These are phyloP conservation scores for Cyclotella atomus DNA, from an alignment of 108 stramenopile species.

Conservation along the genomic window DNA sequence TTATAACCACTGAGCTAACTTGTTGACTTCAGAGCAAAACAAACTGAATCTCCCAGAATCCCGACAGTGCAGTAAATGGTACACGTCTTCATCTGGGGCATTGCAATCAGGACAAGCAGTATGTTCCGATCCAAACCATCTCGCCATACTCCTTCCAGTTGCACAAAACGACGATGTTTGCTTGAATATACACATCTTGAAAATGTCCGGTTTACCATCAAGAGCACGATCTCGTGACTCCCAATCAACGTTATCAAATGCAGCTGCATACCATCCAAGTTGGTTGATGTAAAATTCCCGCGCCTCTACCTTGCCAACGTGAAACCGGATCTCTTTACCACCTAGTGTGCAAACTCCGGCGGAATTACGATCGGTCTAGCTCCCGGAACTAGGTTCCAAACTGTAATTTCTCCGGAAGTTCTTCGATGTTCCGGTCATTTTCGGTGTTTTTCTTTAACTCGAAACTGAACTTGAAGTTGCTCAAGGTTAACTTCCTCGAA, in stretches of 20 bases:
- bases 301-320: background rate
- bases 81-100: background rate
- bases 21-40: too few species aligned
- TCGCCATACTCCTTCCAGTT: background rate
- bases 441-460: too few species aligned
- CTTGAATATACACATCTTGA: background rate
- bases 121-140: background rate
- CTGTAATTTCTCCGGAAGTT: too few species aligned
- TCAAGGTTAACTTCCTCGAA: too few species aligned
- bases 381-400: too few species aligned
- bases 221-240: background rate
- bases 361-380: too few species aligned
- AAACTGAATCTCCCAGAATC: too few species aligned
- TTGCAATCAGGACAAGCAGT: background rate
- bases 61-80: too few species aligned
- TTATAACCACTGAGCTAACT: too few species aligned
- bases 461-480: too few species aligned
- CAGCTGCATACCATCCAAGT: background rate
- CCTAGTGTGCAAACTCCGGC: too few species aligned
- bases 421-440: too few species aligned
- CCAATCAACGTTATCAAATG: background rate
- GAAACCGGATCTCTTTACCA: background rate
- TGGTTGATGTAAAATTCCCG: background rate
- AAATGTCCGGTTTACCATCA: background rate
- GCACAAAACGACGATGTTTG: constrained; percentile 2